A percentile compares a stretch with the other conserved stretches of the same genome.
phyloP scores from a whole-genome alignment of 2,329 filamentous ascomycete genomes.

The Thielaviopsis ethacetica region DNA sequence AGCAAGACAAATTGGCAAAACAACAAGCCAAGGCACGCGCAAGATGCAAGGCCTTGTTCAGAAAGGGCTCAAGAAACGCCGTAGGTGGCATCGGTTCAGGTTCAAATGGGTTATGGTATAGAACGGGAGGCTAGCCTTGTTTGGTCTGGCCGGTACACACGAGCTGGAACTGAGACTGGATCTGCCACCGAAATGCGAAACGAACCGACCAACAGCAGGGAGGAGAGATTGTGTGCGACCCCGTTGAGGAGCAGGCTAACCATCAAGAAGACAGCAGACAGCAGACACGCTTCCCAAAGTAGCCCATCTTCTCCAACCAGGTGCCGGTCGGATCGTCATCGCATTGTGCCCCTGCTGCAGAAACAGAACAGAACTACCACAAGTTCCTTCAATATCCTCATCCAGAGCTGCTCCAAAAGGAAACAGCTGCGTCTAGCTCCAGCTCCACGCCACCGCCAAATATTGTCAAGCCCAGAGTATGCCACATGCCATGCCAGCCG shows the following conservation, averaged over 20 bases:
- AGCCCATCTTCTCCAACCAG: background rate
- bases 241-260: too few species aligned
- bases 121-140: slow-evolving; percentile 8
- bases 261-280: background rate
- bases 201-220: too few species aligned
- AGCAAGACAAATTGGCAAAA: background rate
- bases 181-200: background rate
- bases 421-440: too few species aligned
- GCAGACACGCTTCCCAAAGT: background rate
- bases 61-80: background rate
- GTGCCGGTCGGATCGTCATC: background rate
- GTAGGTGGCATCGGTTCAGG: slow-evolving; percentile 6
- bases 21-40: background rate
- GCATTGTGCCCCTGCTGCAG: background rate
- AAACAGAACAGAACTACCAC: slow-evolving; percentile 4
- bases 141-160: background rate
- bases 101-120: slow-evolving; percentile 10
- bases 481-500: slow-evolving; percentile 1
- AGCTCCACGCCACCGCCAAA: background rate
- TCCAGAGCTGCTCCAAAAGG: background rate
- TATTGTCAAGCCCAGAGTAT: slow-evolving; percentile 7
- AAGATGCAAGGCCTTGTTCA: background rate
- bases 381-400: background rate
- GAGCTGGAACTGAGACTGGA: slow-evolving; percentile 4
- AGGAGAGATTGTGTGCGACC: too few species aligned